Percentiles rank a stretch among this genome's conserved stretches.
phyloP scores from a whole-genome alignment of 331 rosid species.

The Rosa hybrid region DNA sequence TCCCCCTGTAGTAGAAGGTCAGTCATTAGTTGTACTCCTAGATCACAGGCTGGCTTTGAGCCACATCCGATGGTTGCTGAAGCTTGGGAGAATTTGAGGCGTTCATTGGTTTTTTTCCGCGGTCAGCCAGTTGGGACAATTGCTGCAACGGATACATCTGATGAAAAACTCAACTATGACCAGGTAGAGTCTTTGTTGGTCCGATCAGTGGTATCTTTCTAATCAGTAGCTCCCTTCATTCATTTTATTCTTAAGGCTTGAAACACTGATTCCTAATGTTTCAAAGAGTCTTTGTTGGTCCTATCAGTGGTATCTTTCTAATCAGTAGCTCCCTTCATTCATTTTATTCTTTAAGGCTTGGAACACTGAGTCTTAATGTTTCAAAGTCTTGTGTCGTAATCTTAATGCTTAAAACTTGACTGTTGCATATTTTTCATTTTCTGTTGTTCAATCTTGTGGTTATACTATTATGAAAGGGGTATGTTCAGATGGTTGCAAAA shows the following conservation, averaged over 20 bases:
- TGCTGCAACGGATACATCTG: conserved; percentile 79
- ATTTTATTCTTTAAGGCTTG: not conserved
- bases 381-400: not conserved
- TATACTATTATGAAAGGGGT: not conserved
- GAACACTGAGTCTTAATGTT: not conserved
- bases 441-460: not conserved
- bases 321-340: conserved; percentile 4
- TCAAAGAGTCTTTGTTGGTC: not conserved
- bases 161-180: conserved; percentile 75
- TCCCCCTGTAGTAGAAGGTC: conserved; percentile 55
- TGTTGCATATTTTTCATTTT: not conserved
- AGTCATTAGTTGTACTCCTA: conserved; percentile 49
- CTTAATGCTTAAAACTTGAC: not conserved
- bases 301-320: not conserved
- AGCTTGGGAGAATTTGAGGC: conserved; percentile 75
- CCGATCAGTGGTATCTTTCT: not conserved
- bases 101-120: conserved; percentile 70
- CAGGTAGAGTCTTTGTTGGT: conserved; percentile 44
- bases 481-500: not conserved
- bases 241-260: not conserved
- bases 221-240: conserved; percentile 5
- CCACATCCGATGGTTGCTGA: conserved; percentile 58
- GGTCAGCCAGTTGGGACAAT: conserved; percentile 86
- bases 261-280: not conserved
- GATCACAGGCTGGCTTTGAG: conserved; percentile 45